Conservation (phyloP, 331 rosid species). For the Acacia pycnantha region DNA sequence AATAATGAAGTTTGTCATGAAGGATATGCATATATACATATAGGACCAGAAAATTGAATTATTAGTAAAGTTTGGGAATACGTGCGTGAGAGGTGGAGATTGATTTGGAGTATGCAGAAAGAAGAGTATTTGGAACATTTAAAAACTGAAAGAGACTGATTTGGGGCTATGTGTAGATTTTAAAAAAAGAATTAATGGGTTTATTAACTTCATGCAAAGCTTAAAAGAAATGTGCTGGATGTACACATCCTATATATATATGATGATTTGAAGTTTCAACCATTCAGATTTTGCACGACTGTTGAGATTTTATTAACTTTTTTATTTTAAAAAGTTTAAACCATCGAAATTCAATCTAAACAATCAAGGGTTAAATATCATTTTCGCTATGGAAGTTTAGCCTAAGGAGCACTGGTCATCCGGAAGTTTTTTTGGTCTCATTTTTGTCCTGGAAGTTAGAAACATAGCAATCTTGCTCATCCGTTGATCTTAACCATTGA, state of each 20-base stretch:
- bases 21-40: neutral
- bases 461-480: no score
- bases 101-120: conserved; percentile 1
- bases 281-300: neutral
- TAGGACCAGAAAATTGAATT: neutral
- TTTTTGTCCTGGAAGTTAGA: no score
- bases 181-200: neutral
- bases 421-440: no score
- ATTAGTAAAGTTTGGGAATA: neutral
- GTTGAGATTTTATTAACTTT: neutral
- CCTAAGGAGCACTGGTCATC: no score
- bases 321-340: neutral
- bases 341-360: neutral
- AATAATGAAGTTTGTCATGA: neutral
- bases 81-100: conserved; percentile 1
- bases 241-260: neutral
- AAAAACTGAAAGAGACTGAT: conserved; percentile 42
- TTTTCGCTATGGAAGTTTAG: no score
- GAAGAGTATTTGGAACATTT: neutral
- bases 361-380: no score
- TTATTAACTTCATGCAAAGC: neutral
- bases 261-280: neutral
- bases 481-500: no score
- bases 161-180: conserved; percentile 41
- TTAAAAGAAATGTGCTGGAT: neutral